Conservation (phyloP, 1,139 yeast species). For the Diutina siamensis region DNA sequence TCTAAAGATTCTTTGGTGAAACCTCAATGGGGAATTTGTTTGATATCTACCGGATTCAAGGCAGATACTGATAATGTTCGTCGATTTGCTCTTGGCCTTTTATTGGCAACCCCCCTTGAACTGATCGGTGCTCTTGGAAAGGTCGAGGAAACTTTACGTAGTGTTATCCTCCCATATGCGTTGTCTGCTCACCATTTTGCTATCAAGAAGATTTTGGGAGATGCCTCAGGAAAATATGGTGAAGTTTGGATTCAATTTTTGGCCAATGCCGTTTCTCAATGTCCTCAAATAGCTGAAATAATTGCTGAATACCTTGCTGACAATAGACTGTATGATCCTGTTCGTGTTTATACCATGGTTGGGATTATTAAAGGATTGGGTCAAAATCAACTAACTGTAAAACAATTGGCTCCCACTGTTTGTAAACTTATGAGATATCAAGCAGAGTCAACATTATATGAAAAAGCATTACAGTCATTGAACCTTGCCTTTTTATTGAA, state of each 20-base stretch:
- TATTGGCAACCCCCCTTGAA: slow-evolving; percentile 40
- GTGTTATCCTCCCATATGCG: slow-evolving; percentile 47
- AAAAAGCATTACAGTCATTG: slow-evolving; percentile 38
- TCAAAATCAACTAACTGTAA: slow-evolving; percentile 19
- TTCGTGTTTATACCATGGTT: slow-evolving; percentile 48
- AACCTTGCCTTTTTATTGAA: slow-evolving; percentile 34
- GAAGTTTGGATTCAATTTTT: slow-evolving; percentile 38
- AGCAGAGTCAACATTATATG: slow-evolving; percentile 51
- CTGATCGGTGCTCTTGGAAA: slow-evolving; percentile 40
- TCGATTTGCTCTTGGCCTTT: slow-evolving; percentile 45
- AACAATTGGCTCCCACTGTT: slow-evolving; percentile 11
- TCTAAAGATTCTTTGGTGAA: slow-evolving; percentile 40
- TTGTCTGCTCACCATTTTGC: slow-evolving; percentile 55
- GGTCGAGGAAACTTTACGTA: slow-evolving; percentile 36
- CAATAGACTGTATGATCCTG: slow-evolving; percentile 55
- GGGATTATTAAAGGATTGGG: slow-evolving; percentile 48
- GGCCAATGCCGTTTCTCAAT: slow-evolving; percentile 11
- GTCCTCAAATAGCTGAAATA: slow-evolving; percentile 12
- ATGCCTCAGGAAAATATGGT: slow-evolving; percentile 48
- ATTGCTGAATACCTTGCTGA: slow-evolving; percentile 37
- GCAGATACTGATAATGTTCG: slow-evolving; percentile 78
- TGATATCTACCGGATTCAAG: slow-evolving; percentile 63
- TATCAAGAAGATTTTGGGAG: slow-evolving; percentile 11
- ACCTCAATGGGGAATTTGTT: slow-evolving; percentile 64
- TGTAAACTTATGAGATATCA: slow-evolving; percentile 33